Evolutionary conservation across 2,329 filamentous ascomycete species (phyloP), one percentile per base, ranked within the genome.

Genomic region (Chrysoporthe puriensis): DNA sequence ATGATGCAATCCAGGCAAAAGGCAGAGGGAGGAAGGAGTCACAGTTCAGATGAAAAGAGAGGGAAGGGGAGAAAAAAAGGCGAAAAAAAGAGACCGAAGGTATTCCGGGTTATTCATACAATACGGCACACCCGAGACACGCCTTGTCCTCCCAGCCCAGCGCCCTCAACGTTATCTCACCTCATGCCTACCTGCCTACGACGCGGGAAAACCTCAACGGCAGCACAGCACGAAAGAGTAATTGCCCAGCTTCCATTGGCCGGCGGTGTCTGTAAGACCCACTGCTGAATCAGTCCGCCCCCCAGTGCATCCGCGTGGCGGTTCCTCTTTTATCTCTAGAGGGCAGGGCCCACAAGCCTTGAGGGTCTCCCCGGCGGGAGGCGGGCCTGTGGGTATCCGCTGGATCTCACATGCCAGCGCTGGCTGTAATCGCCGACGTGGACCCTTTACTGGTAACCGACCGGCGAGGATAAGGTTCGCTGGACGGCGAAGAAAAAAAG

Each of bases 21-120:
- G n/a, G 44, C 36, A 26, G 7, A 52, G 7, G n/a, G 42, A 34
- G 6, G 6, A 52, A 50, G 78, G 79, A 81, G 81, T 78, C 68
- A 65, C 42, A 64, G 54, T 26, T 56, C 58, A 65, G 42, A 57
- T 52, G 54, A 64, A 63, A 71, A 61, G 57, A 63, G 57, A 66
- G 9, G 50, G 2, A 36, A 57, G 54, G 26, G 26, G 26, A 59
- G 48, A 67, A 44, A 57, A 21, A 58, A 61, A 44, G 32, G 16
- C 7, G 44, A 62, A 60, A 18, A 18, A 59, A 42, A 9, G 16
- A 62, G 56, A n/a, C 69, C 62, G 58, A 67, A 61, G 57, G 57
- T 52, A 63, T 64, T 57, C 62, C 68, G 62, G 64, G 48, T 70
- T 60, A 62, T 65, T 66, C 66, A 65, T 60, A 68, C 58, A 46